Percentiles rank a stretch among this genome's conserved stretches.
phyloP scores from a whole-genome alignment of 2,329 filamentous ascomycete genomes.

The Achaetomium macrosporum region DNA sequence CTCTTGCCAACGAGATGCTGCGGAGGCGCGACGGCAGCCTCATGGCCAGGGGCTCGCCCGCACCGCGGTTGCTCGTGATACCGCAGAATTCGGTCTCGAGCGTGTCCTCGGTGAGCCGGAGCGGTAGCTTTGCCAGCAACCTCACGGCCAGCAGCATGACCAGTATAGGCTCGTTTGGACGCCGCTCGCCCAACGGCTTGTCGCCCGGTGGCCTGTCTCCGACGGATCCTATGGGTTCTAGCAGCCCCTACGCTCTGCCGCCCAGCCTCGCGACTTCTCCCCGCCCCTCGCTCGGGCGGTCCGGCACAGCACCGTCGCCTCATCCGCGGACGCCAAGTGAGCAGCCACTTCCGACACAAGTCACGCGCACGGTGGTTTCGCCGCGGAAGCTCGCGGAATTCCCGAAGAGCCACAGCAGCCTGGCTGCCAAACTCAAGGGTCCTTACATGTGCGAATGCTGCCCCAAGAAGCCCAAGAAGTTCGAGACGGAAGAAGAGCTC shows the following conservation, averaged over 20 bases:
- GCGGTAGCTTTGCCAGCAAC: constrained; percentile 44
- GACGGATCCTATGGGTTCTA: constrained; percentile 36
- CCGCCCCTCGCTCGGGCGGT: constrained; percentile 35
- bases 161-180: constrained; percentile 39
- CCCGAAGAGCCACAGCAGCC: constrained; percentile 37
- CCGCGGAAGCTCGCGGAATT: constrained; percentile 48
- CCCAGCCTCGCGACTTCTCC: constrained; percentile 46
- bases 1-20: constrained; percentile 37
- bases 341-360: constrained; percentile 23
- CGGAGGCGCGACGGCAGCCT: constrained; percentile 42
- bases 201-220: constrained; percentile 49
- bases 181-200: constrained; percentile 40
- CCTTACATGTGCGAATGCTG: constrained; percentile 82
- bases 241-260: constrained; percentile 43
- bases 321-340: constrained; percentile 44
- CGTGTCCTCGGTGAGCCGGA: constrained; percentile 39
- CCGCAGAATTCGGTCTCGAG: constrained; percentile 43
- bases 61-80: constrained; percentile 43
- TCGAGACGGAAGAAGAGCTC: constrained; percentile 76
- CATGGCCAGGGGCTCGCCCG: constrained; percentile 46
- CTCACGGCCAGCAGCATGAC: constrained; percentile 40
- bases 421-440: constrained; percentile 45
- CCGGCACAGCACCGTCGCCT: constrained; percentile 32
- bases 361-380: constrained; percentile 36
- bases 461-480: constrained; percentile 95